These are phyloP conservation scores for Diatrype stigma DNA, from an alignment of 2,329 filamentous ascomycete species.

Conservation along the genomic window DNA sequence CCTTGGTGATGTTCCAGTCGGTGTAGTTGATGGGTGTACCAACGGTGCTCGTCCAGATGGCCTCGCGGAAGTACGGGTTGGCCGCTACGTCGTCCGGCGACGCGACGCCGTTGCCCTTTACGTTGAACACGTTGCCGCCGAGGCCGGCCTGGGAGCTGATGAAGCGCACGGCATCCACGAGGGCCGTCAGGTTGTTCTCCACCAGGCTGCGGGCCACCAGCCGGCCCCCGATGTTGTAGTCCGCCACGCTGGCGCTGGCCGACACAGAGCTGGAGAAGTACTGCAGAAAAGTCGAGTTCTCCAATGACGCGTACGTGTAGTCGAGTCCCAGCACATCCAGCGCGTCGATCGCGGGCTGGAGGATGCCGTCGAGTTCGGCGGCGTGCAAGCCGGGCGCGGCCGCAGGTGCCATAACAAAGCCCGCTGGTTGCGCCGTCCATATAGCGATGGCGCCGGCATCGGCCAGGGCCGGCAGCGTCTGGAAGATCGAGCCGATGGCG, in stretches of 20 bases:
- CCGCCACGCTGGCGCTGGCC: slow-evolving; percentile 11
- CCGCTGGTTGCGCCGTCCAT: slow-evolving; percentile 6
- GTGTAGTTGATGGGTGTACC: slow-evolving; percentile 8
- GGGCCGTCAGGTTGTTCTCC: slow-evolving; percentile 1
- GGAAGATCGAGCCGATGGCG: slow-evolving; percentile 6
- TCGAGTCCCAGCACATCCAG: slow-evolving; percentile 6
- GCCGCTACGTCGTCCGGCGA: slow-evolving; percentile 5
- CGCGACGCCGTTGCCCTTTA: slow-evolving; percentile 1
- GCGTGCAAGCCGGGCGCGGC: slow-evolving; percentile 2
- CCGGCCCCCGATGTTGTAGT: slow-evolving; percentile 11
- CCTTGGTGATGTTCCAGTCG: slow-evolving; percentile 4
- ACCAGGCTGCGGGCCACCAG: slow-evolving; percentile 10
- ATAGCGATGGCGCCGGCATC: slow-evolving; percentile 8
- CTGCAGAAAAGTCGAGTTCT: slow-evolving; percentile 6
- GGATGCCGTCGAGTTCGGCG: slow-evolving; percentile 4
- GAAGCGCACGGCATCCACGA: slow-evolving; percentile 8
- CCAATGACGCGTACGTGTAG: slow-evolving; percentile 7
- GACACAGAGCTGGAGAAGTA: slow-evolving; percentile 4
- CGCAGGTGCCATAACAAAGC: slow-evolving; percentile 11
- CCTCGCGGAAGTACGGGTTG: slow-evolving; percentile 11
- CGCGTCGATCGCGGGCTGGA: slow-evolving; percentile 2
- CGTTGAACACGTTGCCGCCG: slow-evolving; percentile 6
- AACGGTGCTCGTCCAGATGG: slow-evolving; percentile 6
- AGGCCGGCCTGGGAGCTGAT: slow-evolving; percentile 4
- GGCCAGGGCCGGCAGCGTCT: slow-evolving; percentile 6